These are phyloP conservation scores for Alternaria brassicae DNA, from an alignment of 2,329 filamentous ascomycete species.

Conservation along the genomic window DNA sequence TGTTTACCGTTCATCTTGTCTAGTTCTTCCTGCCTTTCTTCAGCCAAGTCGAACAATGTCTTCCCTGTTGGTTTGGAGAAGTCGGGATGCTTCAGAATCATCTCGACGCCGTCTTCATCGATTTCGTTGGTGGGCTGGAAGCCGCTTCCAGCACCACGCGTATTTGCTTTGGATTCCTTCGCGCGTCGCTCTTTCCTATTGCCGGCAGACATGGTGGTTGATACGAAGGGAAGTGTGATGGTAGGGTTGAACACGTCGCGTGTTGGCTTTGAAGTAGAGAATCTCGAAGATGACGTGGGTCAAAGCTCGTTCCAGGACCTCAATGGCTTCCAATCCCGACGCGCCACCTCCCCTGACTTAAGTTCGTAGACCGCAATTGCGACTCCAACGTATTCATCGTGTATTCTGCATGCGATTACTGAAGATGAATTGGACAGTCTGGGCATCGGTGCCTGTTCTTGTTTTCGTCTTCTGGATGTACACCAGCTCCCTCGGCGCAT, in stretches of 20 bases:
- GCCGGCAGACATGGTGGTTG: slow-evolving; percentile 34
- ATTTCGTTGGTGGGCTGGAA: slow-evolving; percentile 49
- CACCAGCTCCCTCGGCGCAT: slow-evolving; percentile 53
- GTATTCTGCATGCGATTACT: background rate
- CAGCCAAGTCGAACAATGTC: slow-evolving; percentile 76
- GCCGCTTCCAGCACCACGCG: slow-evolving; percentile 35
- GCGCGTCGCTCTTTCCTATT: slow-evolving; percentile 58
- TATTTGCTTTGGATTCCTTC: slow-evolving; percentile 37
- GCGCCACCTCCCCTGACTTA: background rate
- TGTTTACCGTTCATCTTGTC: slow-evolving; percentile 56
- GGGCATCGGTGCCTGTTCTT: slow-evolving; percentile 52
- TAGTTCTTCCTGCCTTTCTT: slow-evolving; percentile 62
- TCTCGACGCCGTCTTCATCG: slow-evolving; percentile 57
- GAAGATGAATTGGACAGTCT: slow-evolving; percentile 53
- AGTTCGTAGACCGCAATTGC: background rate
- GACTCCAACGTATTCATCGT: background rate
- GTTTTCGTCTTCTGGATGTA: slow-evolving; percentile 57
- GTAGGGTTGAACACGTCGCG: slow-evolving; percentile 21
- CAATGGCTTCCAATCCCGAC: background rate
- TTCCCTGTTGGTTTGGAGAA: slow-evolving; percentile 66
- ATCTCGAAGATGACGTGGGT: slow-evolving; percentile 22
- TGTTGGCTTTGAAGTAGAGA: slow-evolving; percentile 29
- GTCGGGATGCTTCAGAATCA: slow-evolving; percentile 74
- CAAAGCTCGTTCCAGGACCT: slow-evolving; percentile 20
- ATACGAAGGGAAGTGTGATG: slow-evolving; percentile 6